phyloP scores from a whole-genome alignment of 768 basidiomycete genomes.

The Chalciporus piperatus region DNA sequence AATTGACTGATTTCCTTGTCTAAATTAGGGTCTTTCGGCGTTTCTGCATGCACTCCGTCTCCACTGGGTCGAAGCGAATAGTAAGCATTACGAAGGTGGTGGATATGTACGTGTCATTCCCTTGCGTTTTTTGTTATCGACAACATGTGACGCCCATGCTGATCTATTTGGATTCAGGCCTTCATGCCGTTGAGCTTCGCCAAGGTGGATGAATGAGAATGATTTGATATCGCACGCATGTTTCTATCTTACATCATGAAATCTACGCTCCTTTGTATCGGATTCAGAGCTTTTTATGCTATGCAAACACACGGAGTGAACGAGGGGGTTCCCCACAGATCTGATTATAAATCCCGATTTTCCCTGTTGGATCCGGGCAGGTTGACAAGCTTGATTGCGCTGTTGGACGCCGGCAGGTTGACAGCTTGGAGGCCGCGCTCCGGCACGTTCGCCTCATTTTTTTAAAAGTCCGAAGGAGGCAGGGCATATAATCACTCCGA shows the following conservation, averaged over 20 bases:
- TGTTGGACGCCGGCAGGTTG: background rate
- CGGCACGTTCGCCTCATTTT: conserved; percentile 10
- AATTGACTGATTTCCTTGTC: conserved; percentile 8
- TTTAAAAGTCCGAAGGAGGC: conserved; percentile 33
- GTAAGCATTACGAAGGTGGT: conserved; percentile 90
- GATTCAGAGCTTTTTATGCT: conserved; percentile 12
- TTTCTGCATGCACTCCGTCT: conserved; percentile 95
- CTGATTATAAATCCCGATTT: background rate
- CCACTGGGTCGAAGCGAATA: conserved; percentile 98
- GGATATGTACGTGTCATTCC: conserved; percentile 68
- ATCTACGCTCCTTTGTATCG: conserved; percentile 17
- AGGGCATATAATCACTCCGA: conserved; percentile 16
- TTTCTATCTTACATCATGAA: conserved; percentile 15
- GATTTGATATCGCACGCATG: conserved; percentile 12
- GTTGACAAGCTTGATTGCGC: too few species aligned
- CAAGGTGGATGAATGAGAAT: conserved; percentile 38
- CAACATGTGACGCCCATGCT: conserved; percentile 27
- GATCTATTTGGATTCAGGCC: conserved; percentile 35
- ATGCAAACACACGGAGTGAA: conserved; percentile 4
- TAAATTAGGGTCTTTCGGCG: conserved; percentile 79
- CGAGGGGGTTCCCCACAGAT: conserved; percentile 13
- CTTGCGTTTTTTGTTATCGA: conserved; percentile 8
- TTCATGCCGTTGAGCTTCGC: conserved; percentile 51
- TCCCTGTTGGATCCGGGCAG: too few species aligned
- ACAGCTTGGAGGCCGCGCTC: background rate